phyloP scores from a whole-genome alignment of 2,329 filamentous ascomycete genomes.

The Scedosporium boydii region DNA sequence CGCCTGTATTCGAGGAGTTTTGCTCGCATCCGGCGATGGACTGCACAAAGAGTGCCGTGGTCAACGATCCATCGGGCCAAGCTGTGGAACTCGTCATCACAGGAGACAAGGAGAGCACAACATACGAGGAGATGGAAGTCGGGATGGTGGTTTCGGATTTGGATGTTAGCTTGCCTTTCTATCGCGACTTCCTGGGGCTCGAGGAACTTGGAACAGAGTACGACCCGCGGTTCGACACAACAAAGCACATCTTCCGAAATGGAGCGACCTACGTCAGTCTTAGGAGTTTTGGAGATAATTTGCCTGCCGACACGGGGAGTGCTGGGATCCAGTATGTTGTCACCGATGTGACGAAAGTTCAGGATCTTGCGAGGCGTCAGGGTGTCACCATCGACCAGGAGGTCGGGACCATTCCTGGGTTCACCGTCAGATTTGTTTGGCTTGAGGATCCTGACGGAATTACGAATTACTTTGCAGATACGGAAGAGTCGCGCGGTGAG shows the following conservation, averaged over 20 bases:
- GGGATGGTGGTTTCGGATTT: background rate
- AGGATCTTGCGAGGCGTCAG: background rate
- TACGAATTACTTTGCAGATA: slow-evolving; percentile 1
- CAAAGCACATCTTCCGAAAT: slow-evolving; percentile 1
- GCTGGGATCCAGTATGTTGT: slow-evolving; percentile 3
- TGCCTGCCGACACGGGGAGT: background rate
- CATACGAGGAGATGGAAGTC: slow-evolving; percentile 1
- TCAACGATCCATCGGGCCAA: background rate
- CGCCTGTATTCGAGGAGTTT: background rate
- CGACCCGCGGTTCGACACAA: background rate
- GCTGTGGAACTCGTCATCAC: slow-evolving; percentile 1
- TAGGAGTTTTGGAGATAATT: background rate
- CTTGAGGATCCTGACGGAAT: slow-evolving; percentile 1
- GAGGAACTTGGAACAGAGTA: background rate
- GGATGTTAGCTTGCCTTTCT: background rate
- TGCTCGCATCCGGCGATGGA: background rate
- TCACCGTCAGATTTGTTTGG: background rate
- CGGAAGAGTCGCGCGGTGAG: background rate
- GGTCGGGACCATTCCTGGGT: background rate
- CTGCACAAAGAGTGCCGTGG: background rate
- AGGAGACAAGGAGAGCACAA: background rate
- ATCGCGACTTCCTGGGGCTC: background rate
- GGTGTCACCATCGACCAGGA: background rate
- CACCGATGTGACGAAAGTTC: background rate
- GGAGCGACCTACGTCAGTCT: background rate